Percentiles rank a stretch among this genome's conserved stretches.
These are phyloP conservation scores for Botrytis aclada DNA, from an alignment of 2,329 filamentous ascomycete species.

Conservation along the genomic window DNA sequence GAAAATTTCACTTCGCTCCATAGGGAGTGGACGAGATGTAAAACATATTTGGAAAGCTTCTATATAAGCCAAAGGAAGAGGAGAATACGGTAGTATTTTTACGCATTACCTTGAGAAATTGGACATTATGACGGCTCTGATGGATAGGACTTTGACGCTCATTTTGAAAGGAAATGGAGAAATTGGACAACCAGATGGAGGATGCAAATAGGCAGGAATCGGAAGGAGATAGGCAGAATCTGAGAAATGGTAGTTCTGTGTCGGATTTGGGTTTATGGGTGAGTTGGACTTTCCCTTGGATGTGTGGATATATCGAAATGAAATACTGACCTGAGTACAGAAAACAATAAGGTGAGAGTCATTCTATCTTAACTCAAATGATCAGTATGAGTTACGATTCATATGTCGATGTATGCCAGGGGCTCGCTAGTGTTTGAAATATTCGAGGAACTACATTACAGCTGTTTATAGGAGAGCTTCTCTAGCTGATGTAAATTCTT, in stretches of 20 bases:
- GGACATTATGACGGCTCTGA: too few relatives aligned
- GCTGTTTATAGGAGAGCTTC: background rate
- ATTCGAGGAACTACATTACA: background rate
- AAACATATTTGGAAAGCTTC: background rate
- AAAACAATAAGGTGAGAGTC: background rate
- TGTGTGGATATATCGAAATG: background rate
- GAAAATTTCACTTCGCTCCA: background rate
- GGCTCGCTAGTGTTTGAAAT: background rate
- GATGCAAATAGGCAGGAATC: background rate
- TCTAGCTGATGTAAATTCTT: too few relatives aligned
- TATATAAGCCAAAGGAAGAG: background rate
- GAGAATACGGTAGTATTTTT: background rate
- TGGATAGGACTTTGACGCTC: background rate
- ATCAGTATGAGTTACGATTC: background rate
- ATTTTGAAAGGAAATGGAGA: background rate
- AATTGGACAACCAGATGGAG: background rate
- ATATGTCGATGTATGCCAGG: background rate
- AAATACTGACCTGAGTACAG: background rate
- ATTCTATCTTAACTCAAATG: background rate
- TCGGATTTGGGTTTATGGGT: background rate
- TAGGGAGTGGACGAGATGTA: background rate
- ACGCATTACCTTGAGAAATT: too few relatives aligned
- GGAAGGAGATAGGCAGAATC: background rate
- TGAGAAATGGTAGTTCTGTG: background rate
- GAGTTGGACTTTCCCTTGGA: background rate